These are phyloP conservation scores for Barnettozyma wickerhamii DNA, from an alignment of 805 yeast species.

Conservation along the genomic window DNA sequence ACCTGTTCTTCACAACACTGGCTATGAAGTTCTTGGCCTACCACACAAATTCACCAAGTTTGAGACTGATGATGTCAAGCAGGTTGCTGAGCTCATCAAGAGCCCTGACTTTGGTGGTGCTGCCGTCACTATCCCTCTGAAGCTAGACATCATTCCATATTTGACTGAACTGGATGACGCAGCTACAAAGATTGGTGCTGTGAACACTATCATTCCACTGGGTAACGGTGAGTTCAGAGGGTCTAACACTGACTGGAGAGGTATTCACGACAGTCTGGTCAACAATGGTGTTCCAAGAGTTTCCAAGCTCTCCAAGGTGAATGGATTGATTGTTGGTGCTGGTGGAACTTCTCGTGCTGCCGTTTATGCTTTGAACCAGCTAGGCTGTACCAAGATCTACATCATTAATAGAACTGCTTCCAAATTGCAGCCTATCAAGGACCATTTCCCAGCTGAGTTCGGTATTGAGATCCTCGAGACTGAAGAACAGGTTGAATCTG, in stretches of 20 bases:
- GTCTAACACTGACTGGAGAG: slow-evolving; percentile 95
- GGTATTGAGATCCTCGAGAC: slow-evolving; percentile 55
- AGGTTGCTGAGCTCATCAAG: slow-evolving; percentile 50
- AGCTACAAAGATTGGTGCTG: slow-evolving; percentile 85
- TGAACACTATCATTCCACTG: slow-evolving; percentile 73
- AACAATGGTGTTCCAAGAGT: slow-evolving; percentile 54
- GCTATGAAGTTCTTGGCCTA: slow-evolving; percentile 67
- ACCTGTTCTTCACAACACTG: slow-evolving; percentile 81
- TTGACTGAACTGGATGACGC: slow-evolving; percentile 66
- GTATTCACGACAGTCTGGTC: slow-evolving; percentile 66
- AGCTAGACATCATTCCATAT: slow-evolving; percentile 69
- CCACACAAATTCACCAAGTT: slow-evolving; percentile 66
- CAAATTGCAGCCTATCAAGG: slow-evolving; percentile 55
- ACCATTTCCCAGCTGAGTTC: slow-evolving; percentile 55
- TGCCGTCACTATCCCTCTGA: slow-evolving; percentile 92
- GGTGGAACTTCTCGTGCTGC: slow-evolving; percentile 99
- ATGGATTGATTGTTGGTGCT: slow-evolving; percentile 87
- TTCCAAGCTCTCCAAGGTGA: slow-evolving; percentile 25
- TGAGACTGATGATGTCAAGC: slow-evolving; percentile 61
- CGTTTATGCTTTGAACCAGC: slow-evolving; percentile 69
- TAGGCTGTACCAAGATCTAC: slow-evolving; percentile 77
- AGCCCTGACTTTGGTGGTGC: slow-evolving; percentile 77
- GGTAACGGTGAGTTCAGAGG: slow-evolving; percentile 55
- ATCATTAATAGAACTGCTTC: slow-evolving; percentile 75
- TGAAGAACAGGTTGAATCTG: slow-evolving; percentile 37